phyloP scores from a whole-genome alignment of 371 early-diverging fungal genomes.

The Mortierella sp. region DNA sequence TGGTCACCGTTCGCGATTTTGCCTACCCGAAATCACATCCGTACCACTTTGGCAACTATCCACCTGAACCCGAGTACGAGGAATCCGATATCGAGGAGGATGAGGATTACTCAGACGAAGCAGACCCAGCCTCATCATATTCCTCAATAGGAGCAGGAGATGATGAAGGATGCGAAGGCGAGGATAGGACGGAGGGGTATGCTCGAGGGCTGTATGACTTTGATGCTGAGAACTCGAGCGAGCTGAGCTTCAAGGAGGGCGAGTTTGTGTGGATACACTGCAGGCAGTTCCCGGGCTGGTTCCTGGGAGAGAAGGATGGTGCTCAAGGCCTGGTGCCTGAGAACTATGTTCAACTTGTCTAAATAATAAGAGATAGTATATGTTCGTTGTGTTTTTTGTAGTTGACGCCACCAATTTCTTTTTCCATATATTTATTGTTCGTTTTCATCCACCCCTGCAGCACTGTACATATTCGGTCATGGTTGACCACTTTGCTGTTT shows the following conservation, averaged over 20 bases:
- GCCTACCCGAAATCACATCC: constrained; percentile 74
- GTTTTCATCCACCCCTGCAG: not conserved
- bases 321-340: constrained; percentile 81
- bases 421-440: not conserved
- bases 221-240: constrained; percentile 76
- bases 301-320: constrained; percentile 72
- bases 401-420: not conserved
- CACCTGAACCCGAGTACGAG: constrained; percentile 46
- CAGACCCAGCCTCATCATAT: constrained; percentile 27
- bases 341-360: constrained; percentile 76
- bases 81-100: constrained; percentile 54
- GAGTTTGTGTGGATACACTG: constrained; percentile 75
- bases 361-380: too few species aligned
- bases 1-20: constrained; percentile 74
- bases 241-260: constrained; percentile 74
- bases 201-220: constrained; percentile 83
- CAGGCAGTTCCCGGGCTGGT: constrained; percentile 81
- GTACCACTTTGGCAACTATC: constrained; percentile 66
- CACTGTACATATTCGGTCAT: not conserved
- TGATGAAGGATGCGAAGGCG: too few species aligned
- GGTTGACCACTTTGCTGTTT: not conserved
- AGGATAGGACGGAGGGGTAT: constrained; percentile 61
- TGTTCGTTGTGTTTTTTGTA: too few species aligned
- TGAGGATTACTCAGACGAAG: constrained; percentile 34
- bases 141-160: constrained; percentile 26